phyloP scores from a whole-genome alignment of 345 rosid species.

The Fremontodendron californicum region DNA sequence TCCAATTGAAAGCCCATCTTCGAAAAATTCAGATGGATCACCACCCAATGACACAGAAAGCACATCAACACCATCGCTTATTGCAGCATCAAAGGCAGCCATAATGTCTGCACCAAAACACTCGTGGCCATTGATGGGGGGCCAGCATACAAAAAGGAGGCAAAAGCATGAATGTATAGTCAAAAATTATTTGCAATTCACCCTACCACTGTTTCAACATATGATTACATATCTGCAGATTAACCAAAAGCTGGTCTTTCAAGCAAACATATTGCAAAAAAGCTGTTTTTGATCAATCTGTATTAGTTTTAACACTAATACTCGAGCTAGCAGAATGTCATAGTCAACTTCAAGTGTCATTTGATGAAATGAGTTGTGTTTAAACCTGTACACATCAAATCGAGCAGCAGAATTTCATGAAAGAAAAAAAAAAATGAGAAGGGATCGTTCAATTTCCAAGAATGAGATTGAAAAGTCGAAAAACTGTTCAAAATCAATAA shows the following conservation, averaged over 20 bases:
- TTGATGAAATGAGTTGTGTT: background rate
- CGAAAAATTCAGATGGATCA: conserved; percentile 18
- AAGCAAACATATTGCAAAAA: background rate
- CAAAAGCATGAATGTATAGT: background rate
- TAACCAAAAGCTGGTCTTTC: background rate
- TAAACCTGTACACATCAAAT: conserved; percentile 7
- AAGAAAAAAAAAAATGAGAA: background rate
- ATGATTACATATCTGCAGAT: background rate
- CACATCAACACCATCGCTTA: conserved; percentile 53
- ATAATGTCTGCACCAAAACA: conserved; percentile 44
- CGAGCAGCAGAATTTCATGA: background rate
- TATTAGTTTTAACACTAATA: background rate
- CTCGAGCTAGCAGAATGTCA: background rate
- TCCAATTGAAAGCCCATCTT: conserved; percentile 35
- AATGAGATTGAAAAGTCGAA: background rate
- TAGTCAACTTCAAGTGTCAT: background rate
- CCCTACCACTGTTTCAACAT: conserved; percentile 8
- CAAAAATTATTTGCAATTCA: background rate
- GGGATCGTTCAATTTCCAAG: background rate
- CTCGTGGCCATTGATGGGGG: conserved; percentile 19
- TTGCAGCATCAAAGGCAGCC: conserved; percentile 7
- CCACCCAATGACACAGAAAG: conserved; percentile 47
- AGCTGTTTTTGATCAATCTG: background rate
- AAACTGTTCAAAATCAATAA: background rate
- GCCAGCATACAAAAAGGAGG: conserved; percentile 40